Conservation (phyloP, 805 yeast species). For the Kluyveromyces lactis region DNA sequence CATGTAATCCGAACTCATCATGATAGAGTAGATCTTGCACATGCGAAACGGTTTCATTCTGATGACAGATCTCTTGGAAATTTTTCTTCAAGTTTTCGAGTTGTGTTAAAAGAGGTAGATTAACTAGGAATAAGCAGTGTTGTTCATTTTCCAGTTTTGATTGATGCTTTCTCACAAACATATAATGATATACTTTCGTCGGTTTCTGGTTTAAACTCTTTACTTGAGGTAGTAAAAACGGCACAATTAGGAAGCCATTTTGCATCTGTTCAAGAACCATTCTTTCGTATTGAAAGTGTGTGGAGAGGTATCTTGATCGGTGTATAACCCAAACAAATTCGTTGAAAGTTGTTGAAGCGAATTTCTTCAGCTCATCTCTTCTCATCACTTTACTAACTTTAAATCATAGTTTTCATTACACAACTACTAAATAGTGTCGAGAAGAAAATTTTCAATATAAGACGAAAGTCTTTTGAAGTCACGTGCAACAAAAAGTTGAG, state of each 20-base stretch:
- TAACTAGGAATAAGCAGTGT: conserved; percentile 62
- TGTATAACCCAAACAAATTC: no score
- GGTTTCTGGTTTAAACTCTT: conserved; percentile 6
- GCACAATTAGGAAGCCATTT: conserved; percentile 30
- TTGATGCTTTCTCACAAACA: conserved; percentile 60
- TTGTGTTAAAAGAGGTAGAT: conserved; percentile 60
- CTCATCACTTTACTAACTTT: no score
- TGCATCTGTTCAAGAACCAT: conserved; percentile 17
- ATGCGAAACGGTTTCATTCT: conserved; percentile 45
- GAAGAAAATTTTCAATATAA: no score
- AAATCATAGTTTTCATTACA: no score
- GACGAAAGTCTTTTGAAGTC: no score
- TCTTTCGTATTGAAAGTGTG: background rate
- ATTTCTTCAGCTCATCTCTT: no score
- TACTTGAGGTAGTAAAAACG: conserved; percentile 20
- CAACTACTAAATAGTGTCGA: no score
- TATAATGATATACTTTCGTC: conserved; percentile 39
- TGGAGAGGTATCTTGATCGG: no score
- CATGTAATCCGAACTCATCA: conserved; percentile 36
- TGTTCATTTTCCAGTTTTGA: conserved; percentile 35
- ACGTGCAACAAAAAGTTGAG: no score
- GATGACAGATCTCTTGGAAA: conserved; percentile 44
- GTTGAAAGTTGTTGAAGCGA: no score
- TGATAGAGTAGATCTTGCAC: conserved; percentile 42
- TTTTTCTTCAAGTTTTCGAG: conserved; percentile 45